phyloP scores from a whole-genome alignment of 495 filamentous ascomycete species.

The Aspergillus asperescens region DNA sequence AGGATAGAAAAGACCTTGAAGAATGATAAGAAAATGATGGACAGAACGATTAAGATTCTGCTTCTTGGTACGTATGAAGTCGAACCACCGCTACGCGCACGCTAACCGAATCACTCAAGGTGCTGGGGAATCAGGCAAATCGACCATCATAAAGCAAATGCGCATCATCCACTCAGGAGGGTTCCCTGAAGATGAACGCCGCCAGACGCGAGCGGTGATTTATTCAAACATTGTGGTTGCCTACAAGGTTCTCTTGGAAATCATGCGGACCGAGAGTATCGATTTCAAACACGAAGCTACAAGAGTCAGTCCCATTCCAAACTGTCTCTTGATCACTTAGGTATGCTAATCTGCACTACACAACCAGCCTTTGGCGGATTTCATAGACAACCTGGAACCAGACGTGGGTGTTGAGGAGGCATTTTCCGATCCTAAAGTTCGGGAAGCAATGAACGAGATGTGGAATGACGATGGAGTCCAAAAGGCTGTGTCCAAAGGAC shows the following conservation, averaged over 20 bases:
- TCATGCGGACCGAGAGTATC: conserved; percentile 83
- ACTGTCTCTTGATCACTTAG: background rate
- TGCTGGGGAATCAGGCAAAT: conserved; percentile 96
- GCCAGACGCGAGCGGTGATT: conserved; percentile 90
- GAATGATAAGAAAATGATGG: conserved; percentile 73
- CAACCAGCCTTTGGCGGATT: conserved; percentile 26
- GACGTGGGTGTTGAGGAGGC: conserved; percentile 75
- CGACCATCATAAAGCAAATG: conserved; percentile 99
- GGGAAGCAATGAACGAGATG: conserved; percentile 69
- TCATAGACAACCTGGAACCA: conserved; percentile 47
- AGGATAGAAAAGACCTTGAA: conserved; percentile 73
- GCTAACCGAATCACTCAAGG: conserved; percentile 46
- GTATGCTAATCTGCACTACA: conserved; percentile 7
- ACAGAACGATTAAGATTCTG: conserved; percentile 77
- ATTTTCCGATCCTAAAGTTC: conserved; percentile 61
- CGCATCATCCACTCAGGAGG: conserved; percentile 93
- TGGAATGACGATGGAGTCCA: conserved; percentile 84
- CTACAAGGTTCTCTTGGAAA: conserved; percentile 84
- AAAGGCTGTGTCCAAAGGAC: conserved; percentile 78
- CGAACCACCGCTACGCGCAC: background rate
- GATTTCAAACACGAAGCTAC: conserved; percentile 71
- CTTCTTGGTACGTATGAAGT: conserved; percentile 59
- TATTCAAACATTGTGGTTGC: conserved; percentile 89
- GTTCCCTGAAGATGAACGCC: conserved; percentile 84
- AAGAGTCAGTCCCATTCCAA: conserved; percentile 46